Percentiles rank a stretch among this genome's conserved stretches.
These are phyloP conservation scores for Corynascus novoguineensis DNA, from an alignment of 495 filamentous ascomycete genomes.

Conservation along the genomic window DNA sequence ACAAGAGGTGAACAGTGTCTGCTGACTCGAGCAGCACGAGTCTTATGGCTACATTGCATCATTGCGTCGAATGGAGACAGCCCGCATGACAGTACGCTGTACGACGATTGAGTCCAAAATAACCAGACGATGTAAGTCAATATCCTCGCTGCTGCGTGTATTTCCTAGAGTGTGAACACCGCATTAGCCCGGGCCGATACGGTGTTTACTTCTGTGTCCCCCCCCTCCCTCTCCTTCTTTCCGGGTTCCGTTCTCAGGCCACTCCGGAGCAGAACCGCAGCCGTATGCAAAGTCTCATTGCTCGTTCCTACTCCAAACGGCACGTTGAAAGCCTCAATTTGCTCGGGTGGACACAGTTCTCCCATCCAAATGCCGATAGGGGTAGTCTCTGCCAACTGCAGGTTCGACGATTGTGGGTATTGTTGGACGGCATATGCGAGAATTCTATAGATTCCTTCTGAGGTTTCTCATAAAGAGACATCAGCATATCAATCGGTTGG, in stretches of 20 bases:
- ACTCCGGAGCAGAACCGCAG: not conserved
- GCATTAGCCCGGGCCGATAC: not conserved
- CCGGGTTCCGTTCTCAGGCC: not conserved
- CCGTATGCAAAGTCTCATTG: not conserved
- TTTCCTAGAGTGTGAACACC: not conserved
- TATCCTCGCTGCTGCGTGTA: not conserved
- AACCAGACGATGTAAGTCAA: not conserved
- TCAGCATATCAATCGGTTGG: too few species aligned
- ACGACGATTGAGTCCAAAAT: not conserved
- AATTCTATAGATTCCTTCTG: constrained; percentile 4
- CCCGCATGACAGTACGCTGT: not conserved
- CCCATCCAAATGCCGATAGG: not conserved
- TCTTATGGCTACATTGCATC: not conserved
- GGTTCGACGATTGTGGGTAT: too few species aligned
- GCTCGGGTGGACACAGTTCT: not conserved
- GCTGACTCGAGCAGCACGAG: not conserved
- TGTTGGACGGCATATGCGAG: not conserved
- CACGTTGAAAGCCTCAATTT: not conserved
- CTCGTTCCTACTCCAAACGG: not conserved
- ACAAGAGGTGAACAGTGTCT: not conserved
- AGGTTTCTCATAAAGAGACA: too few species aligned
- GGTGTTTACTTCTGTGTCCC: too few species aligned
- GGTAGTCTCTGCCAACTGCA: not conserved
- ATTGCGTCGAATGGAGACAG: not conserved
- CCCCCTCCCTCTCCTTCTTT: too few species aligned